Percentiles rank a stretch among this genome's conserved stretches.
phyloP scores from a whole-genome alignment of 306 rosid species.

The Quercus rubra region DNA sequence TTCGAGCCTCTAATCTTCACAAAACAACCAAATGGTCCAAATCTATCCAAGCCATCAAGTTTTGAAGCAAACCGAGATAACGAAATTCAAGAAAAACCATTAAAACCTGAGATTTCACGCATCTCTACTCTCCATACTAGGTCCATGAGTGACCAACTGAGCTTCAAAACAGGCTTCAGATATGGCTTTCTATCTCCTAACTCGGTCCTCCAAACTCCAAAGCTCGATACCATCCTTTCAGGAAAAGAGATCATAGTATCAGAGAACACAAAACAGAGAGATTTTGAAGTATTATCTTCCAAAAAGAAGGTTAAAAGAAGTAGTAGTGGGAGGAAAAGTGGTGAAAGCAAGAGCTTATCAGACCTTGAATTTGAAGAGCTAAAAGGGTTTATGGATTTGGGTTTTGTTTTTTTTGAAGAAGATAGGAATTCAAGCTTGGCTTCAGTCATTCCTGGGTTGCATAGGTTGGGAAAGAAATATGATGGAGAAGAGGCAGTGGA shows the following conservation, averaged over 20 bases:
- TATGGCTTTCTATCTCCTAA: conserved; percentile 26
- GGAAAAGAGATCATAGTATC: no score
- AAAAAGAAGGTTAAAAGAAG: conserved; percentile 19
- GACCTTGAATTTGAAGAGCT: no score
- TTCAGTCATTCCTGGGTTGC: no score
- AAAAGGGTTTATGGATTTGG: no score
- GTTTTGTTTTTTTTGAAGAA: no score
- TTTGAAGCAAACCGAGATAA: neutral
- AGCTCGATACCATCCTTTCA: no score
- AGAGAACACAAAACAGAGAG: neutral
- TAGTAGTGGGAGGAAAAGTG: conserved; percentile 8
- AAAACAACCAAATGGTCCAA: conserved; percentile 18
- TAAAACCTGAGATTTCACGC: neutral
- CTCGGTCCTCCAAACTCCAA: no score
- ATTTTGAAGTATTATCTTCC: conserved; percentile 14
- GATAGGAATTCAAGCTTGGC: no score
- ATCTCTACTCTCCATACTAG: conserved; percentile 34
- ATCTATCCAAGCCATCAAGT: conserved; percentile 23
- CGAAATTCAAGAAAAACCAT: no score
- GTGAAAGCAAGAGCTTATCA: no score
- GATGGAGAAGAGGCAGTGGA: no score
- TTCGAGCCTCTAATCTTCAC: conserved; percentile 42
- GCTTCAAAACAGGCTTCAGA: conserved; percentile 40
- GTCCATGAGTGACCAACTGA: conserved; percentile 70
- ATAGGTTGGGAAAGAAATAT: no score